Percentiles rank a stretch among this genome's conserved stretches.
Conservation (phyloP, 2,329 filamentous ascomycete genomes). For the Scopulariopsis brevicaulis region DNA sequence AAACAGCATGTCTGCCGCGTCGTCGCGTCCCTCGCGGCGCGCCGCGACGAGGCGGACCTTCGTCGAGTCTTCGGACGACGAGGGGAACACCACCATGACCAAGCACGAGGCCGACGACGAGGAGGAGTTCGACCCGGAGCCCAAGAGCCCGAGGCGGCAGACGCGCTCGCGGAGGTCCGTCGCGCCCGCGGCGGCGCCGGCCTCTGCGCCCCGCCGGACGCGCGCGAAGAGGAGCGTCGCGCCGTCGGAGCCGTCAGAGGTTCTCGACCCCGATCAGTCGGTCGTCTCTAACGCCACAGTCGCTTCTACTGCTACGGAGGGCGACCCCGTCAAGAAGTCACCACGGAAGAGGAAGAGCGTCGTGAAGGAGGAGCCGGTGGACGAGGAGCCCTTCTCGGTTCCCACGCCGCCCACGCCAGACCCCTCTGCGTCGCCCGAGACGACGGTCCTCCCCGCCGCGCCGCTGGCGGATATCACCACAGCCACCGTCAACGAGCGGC, state of each 20-base stretch:
- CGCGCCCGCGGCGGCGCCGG: constrained; percentile 32
- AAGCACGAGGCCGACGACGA: constrained; percentile 47
- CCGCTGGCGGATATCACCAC: constrained; percentile 67
- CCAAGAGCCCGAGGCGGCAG: constrained; percentile 44
- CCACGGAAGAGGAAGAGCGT: constrained; percentile 58
- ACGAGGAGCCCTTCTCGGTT: constrained; percentile 24
- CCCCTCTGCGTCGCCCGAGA: constrained; percentile 24
- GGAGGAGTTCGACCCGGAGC: constrained; percentile 71
- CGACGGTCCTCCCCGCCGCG: constrained; percentile 35
- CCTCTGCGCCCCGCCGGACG: constrained; percentile 29
- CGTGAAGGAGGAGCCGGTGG: constrained; percentile 24
- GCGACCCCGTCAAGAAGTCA: constrained; percentile 22
- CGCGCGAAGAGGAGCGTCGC: constrained; percentile 29
- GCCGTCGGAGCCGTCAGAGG: constrained; percentile 21
- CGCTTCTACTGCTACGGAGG: constrained; percentile 12
- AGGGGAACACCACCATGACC: constrained; percentile 43
- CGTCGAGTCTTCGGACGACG: constrained; percentile 72
- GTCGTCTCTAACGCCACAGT: constrained; percentile 13
- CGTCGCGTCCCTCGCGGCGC: constrained; percentile 26
- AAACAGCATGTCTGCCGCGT: constrained; percentile 17
- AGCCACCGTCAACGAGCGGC: constrained; percentile 44
- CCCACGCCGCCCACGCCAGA: constrained; percentile 44
- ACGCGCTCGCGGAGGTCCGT: constrained; percentile 28
- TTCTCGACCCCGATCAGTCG: constrained; percentile 20
- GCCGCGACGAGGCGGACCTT: constrained; percentile 54